Base-by-base conservation (phyloP, 2,329 filamentous ascomycete species). In the Pyricularia grisea region DNA sequence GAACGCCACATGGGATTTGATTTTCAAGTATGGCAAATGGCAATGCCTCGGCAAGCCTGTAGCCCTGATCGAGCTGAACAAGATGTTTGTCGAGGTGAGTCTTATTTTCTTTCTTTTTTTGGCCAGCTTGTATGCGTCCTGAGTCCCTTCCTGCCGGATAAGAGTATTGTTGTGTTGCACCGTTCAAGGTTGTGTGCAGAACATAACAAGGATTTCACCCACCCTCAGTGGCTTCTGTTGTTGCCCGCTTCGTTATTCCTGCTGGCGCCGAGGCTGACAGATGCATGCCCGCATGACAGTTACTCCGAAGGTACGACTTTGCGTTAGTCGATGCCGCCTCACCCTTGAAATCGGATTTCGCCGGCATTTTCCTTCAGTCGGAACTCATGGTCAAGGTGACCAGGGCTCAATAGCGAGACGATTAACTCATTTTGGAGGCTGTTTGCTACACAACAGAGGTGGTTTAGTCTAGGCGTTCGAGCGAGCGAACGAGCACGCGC, bases 1-100 rank as follows among this genome's bases (percentile, higher is more conserved):
- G 74, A 66, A 31, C 11, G 68, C 50, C 28, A 70, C 70, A 11
- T 71, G 78, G 65, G 79, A 79, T 58, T 73, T 80, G 11, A 73
- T 79, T 5, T 83, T 83, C 73, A 78, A 79, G 9, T 74, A 75
- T 25, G 81, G 81, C 3, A 74, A 74, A 36, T 79, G 75, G 70
- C 72, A 76, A 70, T 83, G 82, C 70, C 72, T 82, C 9, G 82
- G 82, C 0, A 80, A 79, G 71, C 73, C 77, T n/a, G 77, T 83
- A 25, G 81, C 81, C 0, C 72, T 79, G 66, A 77, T 82, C 69
- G 81, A 83, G 74, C 70, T 83, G 60, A 78, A 80, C 71, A 83
- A 74, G 71, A 66, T 74, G 11, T 73, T 72, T 66, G 71, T 73
- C 25, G 73, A 74, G 70, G 70, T 82, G 72, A 72, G 68, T 60